phyloP scores from a whole-genome alignment of 805 yeast genomes.

The Ogataea parapolymorpha region DNA sequence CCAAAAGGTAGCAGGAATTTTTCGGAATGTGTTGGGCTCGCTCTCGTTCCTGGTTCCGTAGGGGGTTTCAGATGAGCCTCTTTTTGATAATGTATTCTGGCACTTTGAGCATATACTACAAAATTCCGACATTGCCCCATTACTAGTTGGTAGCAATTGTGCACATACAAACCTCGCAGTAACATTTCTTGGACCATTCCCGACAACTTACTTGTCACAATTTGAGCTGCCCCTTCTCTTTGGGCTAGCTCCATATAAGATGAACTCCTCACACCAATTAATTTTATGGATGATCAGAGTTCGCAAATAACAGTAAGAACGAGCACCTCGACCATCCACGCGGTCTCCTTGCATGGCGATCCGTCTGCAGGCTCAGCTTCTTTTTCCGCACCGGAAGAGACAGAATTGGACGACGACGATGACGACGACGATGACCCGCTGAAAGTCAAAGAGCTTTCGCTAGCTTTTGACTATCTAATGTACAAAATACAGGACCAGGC shows the following conservation, averaged over 20 bases:
- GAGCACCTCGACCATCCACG: conserved; percentile 19
- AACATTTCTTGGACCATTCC: no score
- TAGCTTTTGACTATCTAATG: conserved; percentile 62
- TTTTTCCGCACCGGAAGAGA: conserved; percentile 1
- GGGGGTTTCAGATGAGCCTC: neutral
- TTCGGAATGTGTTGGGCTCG: no score
- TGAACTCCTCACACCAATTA: conserved; percentile 4
- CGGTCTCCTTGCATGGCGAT: conserved; percentile 13
- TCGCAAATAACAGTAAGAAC: conserved; percentile 21
- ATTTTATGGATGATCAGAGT: conserved; percentile 21
- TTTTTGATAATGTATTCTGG: neutral
- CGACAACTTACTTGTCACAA: no score
- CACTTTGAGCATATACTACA: no score
- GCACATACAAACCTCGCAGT: no score
- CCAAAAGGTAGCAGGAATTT: neutral
- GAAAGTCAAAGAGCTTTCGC: conserved; percentile 54
- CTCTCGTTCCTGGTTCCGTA: neutral
- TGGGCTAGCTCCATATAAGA: neutral
- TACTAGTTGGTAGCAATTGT: no score
- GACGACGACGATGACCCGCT: conserved; percentile 60
- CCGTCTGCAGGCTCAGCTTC: conserved; percentile 13
- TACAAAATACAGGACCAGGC: conserved; percentile 60
- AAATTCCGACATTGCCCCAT: no score
- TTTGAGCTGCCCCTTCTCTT: no score
- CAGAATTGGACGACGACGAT: conserved; percentile 23